Evolutionary conservation across 257 asterid genomes (phyloP).

Genomic region (Mentha longifolia): DNA sequence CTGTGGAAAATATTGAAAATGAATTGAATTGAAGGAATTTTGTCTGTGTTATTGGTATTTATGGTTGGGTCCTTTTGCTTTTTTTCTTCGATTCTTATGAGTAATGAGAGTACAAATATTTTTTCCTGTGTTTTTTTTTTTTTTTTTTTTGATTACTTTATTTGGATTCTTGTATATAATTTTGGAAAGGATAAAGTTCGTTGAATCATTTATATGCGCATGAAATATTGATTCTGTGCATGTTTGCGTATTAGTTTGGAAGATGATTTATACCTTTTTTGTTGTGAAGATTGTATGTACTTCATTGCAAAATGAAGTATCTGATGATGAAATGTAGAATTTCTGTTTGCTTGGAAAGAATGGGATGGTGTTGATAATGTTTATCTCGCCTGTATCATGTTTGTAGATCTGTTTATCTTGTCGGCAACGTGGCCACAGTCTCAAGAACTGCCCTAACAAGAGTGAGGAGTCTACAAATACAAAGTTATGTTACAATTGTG

Average conservation of each 20-base stretch:
- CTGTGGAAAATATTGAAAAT: not conserved
- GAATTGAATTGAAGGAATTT: not conserved
- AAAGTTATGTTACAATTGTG: slow-evolving; percentile 90
- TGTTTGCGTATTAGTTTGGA: not conserved
- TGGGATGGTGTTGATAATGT: slow-evolving; percentile 13
- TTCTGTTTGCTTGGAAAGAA: not conserved
- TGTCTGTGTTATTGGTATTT: too few relatives aligned
- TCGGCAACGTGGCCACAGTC: slow-evolving; percentile 86
- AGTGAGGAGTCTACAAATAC: slow-evolving; percentile 48
- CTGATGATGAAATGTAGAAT: slow-evolving; percentile 1
- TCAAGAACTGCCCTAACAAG: slow-evolving; percentile 79
- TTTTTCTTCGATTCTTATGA: not conserved
- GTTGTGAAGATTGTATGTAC: not conserved
- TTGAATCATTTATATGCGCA: too few relatives aligned
- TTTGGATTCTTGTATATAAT: not conserved
- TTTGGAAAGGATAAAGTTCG: too few relatives aligned
- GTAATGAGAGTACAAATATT: not conserved
- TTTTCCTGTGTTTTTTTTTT: not conserved
- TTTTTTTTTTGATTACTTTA: too few relatives aligned
- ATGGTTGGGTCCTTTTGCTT: too few relatives aligned
- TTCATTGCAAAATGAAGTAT: not conserved
- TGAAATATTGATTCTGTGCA: not conserved
- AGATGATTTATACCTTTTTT: not conserved
- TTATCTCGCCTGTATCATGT: slow-evolving; percentile 27
- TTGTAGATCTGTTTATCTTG: slow-evolving; percentile 83